A percentile compares a stretch with the other conserved stretches of the same genome.
Evolutionary conservation across 768 basidiomycete genomes (phyloP).

Genomic region (Pleurotus eryngii): DNA sequence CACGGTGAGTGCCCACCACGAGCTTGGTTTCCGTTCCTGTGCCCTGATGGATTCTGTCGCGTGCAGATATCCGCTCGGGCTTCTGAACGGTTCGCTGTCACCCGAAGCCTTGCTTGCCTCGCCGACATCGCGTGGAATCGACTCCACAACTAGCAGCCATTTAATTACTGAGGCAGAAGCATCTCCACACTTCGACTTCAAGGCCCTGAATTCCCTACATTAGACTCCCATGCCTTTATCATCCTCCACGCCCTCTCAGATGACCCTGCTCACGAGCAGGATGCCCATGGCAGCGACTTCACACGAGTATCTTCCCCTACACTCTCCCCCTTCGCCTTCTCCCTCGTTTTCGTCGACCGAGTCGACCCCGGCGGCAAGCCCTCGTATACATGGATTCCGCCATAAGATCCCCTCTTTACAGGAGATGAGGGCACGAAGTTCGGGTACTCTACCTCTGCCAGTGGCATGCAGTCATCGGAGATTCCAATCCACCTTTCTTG

Average conservation of each 20-base stretch:
- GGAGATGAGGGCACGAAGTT: not conserved
- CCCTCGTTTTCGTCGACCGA: not conserved
- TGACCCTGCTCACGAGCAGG: not conserved
- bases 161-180: no score
- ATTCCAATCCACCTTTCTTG: slow-evolving; percentile 42
- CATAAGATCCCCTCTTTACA: not conserved
- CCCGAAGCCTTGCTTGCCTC: no score
- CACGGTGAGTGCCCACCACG: no score
- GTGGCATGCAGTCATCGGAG: not conserved
- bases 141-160: no score
- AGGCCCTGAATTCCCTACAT: no score
- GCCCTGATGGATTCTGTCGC: no score
- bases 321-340: not conserved
- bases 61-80: no score
- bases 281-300: not conserved
- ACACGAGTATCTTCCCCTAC: not conserved
- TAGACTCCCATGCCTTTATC: no score
- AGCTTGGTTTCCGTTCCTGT: no score
- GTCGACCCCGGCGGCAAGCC: not conserved
- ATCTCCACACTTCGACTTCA: no score
- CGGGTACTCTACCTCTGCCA: not conserved
- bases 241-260: not conserved
- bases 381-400: not conserved
- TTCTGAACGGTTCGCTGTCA: no score
- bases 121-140: no score